Base-by-base conservation (phyloP, 176 grass and related monocot species). In the Carex littledalei region DNA sequence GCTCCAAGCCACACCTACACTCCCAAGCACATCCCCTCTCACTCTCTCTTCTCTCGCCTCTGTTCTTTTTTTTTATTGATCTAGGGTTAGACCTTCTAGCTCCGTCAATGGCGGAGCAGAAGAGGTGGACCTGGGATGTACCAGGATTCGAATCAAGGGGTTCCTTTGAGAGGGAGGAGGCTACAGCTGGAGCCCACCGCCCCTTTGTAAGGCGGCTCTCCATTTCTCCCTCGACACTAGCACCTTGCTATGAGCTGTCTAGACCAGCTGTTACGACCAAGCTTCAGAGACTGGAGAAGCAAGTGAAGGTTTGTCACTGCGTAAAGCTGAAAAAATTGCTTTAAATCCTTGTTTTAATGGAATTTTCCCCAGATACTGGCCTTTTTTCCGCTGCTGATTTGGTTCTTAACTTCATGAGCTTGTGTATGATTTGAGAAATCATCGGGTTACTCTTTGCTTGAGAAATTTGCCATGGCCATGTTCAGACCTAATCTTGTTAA, bases 51-150 rank as follows among this genome's bases (percentile, higher is more conserved):
- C 39, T 61, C 13, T 11, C 7, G 60, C 76, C 18, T 11, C 4
- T 61, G 41, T 56, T 26, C 75, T 50, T 59, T 56, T 26, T 67
- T 50, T 59, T 66, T 53, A 52, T 8, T 86, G 89, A 90, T 94
- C 85, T 98, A 98, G 95, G 93, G 88, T 93, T 98, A 45, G 16
- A 43, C 31, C 16, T 39, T 56, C 9, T 67, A 82, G 21, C 49
- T 66, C 65, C 78, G 73, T 81, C 89, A 89, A 98, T 98, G 95
- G 83, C 91, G 89, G 91, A 90, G 83, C 67, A 85, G 82, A 92
- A 88, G 43, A 87, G 91, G 76, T 95, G 95, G 95, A 81, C 89
- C 11, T 98, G 95, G 95, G 93, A 98, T 85, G 85, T 98, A 80
- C 87, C 93, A 12, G 91, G 93, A 32, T 98, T 98, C 85, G 93